These are phyloP conservation scores for Aspergillus pseudoterreus DNA, from an alignment of 2,329 filamentous ascomycete species.

Conservation along the genomic window DNA sequence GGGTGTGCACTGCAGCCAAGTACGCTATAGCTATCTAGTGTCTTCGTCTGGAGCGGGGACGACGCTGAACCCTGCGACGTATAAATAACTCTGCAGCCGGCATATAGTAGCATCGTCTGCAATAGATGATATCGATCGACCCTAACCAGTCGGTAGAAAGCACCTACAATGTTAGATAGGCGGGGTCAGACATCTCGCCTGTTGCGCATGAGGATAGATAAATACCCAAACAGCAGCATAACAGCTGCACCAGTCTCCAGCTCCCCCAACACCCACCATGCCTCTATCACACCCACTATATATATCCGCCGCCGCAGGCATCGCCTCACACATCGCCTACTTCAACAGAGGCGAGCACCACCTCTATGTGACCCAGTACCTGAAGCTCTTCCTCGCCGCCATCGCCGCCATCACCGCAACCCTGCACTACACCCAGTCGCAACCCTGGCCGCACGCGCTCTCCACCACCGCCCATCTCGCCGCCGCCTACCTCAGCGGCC, in stretches of 20 bases:
- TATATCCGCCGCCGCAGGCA: constrained; percentile 1
- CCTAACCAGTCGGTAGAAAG: too few relatives aligned
- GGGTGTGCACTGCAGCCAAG: too few relatives aligned
- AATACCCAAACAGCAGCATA: not conserved
- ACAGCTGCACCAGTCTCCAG: not conserved
- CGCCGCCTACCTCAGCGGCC: constrained; percentile 1
- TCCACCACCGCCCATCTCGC: not conserved
- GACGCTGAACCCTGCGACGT: too few relatives aligned
- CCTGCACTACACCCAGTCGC: not conserved
- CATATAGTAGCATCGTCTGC: too few relatives aligned
- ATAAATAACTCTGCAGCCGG: too few relatives aligned
- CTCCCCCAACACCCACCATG: not conserved
- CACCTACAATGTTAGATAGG: too few relatives aligned
- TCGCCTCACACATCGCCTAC: constrained; percentile 10
- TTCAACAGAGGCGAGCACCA: constrained; percentile 20
- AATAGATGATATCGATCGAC: too few relatives aligned
- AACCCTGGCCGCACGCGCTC: not conserved
- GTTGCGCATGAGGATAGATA: too few relatives aligned
- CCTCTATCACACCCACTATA: not conserved
- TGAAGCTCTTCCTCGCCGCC: constrained; percentile 1
- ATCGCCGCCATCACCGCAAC: not conserved
- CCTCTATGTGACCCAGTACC: constrained; percentile 11
- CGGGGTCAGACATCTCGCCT: too few relatives aligned
- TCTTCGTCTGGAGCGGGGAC: too few relatives aligned
- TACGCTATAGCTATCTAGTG: too few relatives aligned